Conservation (phyloP, 176 grass and related monocot species). For the Cocos nucifera region DNA sequence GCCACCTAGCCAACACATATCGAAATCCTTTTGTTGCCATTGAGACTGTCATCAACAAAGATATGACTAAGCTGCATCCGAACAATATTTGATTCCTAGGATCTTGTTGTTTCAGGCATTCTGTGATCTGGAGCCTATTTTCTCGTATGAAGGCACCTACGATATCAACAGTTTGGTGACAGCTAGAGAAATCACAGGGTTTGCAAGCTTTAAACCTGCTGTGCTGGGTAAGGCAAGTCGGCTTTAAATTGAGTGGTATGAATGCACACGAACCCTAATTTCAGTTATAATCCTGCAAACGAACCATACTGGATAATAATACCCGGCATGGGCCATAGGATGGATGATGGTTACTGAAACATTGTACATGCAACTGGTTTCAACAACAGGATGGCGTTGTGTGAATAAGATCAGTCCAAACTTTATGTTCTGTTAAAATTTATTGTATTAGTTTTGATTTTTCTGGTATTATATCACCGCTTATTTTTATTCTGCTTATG, state of each 20-base stretch:
- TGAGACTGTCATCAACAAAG: background rate
- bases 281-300: background rate
- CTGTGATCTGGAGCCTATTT: slow-evolving; percentile 82
- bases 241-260: slow-evolving; percentile 23
- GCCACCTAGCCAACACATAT: too few species aligned
- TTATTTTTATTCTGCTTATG: too few species aligned
- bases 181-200: slow-evolving; percentile 69
- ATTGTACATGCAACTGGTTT: too few species aligned
- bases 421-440: too few species aligned
- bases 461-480: too few species aligned
- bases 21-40: too few species aligned
- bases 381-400: too few species aligned
- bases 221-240: slow-evolving; percentile 33
- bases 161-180: slow-evolving; percentile 72
- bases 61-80: background rate
- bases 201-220: slow-evolving; percentile 73
- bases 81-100: background rate
- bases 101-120: slow-evolving; percentile 41
- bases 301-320: background rate
- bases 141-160: slow-evolving; percentile 63
- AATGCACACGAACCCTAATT: background rate
- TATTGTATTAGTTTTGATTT: too few species aligned
- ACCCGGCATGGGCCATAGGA: background rate
- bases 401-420: too few species aligned
- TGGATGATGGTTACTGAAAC: too few species aligned